Evolutionary conservation across 805 yeast species (phyloP), one percentile per base, ranked within the genome.

Genomic region (Candida sithepensis): DNA sequence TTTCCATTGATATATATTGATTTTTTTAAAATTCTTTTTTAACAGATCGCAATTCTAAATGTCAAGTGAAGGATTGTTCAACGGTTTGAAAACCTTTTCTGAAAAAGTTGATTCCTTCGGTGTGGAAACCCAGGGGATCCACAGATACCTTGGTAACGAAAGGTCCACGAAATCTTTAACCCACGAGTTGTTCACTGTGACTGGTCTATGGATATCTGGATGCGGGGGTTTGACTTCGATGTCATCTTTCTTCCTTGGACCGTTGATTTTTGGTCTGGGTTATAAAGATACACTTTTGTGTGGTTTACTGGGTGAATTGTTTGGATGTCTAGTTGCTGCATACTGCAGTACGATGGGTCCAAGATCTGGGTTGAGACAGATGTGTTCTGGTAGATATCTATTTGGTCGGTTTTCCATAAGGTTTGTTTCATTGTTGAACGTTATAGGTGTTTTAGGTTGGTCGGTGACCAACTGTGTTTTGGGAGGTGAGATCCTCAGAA

Each of bases 281-380:
- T 82, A 86, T 56, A 77, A 68, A 48, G 84, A 87, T 56, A 69
- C 87, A 1, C 58, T 86, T 51, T 66, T 79, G 3, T 70, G 81
- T 18, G 95, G 95, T 1, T 52, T 85, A 18, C 54, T 81, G 4
- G 88, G 88, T 0, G 77, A 79, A 49, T 63, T 79, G 26, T 56
- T 85, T 2, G 97, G 97, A 0, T 83, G 94, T 59, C 63, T 76
- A 6, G 70, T 88, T 23, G 96, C 96, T 2, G 94, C 88, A 0
- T 88, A 87, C 60, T 87, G 94, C 62, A 76, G 95, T 4, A 75
- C 82, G 4, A 82, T 89, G 89, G 97, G 97, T 2, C 96, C 97
- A 1, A 74, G 89, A 48, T 86, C 96, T 0, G 97, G 97, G 0
- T 79, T 94, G 52, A 73, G 97, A 58, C 96, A 89, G 60, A 85